phyloP scores from a whole-genome alignment of 2,329 filamentous ascomycete genomes.

The Lachnellula cervina region DNA sequence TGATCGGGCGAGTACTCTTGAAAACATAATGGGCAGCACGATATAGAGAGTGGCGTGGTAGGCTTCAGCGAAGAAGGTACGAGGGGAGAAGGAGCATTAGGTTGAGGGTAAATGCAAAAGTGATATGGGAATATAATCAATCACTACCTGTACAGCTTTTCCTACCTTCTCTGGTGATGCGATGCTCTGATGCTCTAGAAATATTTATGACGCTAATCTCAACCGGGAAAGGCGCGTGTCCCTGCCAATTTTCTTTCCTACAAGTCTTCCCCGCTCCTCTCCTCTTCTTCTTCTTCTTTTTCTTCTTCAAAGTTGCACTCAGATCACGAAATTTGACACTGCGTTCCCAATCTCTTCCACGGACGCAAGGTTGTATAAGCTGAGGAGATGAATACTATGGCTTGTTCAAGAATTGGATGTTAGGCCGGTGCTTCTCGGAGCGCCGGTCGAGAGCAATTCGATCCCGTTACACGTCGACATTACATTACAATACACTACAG shows the following conservation, averaged over 20 bases:
- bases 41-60: conserved; percentile 10
- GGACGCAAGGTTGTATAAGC: conserved; percentile 52
- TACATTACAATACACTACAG: conserved; percentile 4
- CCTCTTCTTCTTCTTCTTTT: conserved; percentile 35
- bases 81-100: not conserved
- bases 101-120: not conserved
- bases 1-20: conserved; percentile 25
- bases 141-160: not conserved
- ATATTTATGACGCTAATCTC: conserved; percentile 6
- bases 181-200: conserved; percentile 6
- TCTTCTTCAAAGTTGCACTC: conserved; percentile 51
- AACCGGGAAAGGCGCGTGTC: not conserved
- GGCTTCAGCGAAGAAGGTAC: conserved; percentile 28
- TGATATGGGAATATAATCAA: not conserved
- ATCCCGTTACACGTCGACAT: conserved; percentile 33
- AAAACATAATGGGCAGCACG: conserved; percentile 28
- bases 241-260: not conserved
- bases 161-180: not conserved
- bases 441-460: conserved; percentile 24
- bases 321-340: conserved; percentile 55
- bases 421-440: conserved; percentile 27
- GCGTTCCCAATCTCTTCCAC: conserved; percentile 40
- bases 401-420: conserved; percentile 33
- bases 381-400: conserved; percentile 42
- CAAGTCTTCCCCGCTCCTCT: conserved; percentile 1